A percentile compares a stretch with the other conserved stretches of the same genome.
Evolutionary conservation across 768 basidiomycete species (phyloP).

Genomic region (Lyophyllum semitale): DNA sequence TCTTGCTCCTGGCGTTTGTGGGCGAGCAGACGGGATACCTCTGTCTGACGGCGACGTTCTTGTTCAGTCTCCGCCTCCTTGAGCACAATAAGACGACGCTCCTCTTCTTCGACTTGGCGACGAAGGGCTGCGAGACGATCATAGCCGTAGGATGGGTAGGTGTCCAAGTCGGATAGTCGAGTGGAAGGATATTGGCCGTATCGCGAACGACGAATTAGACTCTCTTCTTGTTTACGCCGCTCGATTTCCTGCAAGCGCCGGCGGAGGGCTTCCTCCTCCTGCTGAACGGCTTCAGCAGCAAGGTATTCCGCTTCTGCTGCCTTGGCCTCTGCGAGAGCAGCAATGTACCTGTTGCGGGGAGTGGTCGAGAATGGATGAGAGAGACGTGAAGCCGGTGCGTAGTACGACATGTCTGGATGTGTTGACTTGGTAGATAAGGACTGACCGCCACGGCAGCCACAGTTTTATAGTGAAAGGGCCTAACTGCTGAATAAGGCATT

Average conservation of each 20-base stretch:
- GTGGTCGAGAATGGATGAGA: constrained; percentile 1
- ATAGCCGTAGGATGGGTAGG: constrained; percentile 1
- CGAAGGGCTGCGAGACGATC: constrained; percentile 11
- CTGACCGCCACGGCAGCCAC: neutral
- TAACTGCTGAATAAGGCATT: constrained; percentile 12
- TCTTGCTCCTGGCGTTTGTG: constrained; percentile 2
- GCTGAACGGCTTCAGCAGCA: constrained; percentile 30
- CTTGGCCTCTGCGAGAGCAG: constrained; percentile 36
- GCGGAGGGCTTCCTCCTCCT: constrained; percentile 32
- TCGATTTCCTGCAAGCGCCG: constrained; percentile 23
- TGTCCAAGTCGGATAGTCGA: neutral
- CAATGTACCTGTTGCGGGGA: constrained; percentile 37
- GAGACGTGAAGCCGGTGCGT: constrained; percentile 9
- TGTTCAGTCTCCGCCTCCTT: constrained; percentile 1
- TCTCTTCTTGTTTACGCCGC: constrained; percentile 15
- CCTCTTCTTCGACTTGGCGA: constrained; percentile 13
- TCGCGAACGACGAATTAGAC: neutral
- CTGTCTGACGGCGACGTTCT: constrained; percentile 7
- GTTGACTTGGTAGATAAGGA: neutral
- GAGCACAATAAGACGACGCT: constrained; percentile 3
- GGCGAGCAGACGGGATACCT: neutral
- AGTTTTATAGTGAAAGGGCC: constrained; percentile 21
- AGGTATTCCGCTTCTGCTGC: constrained; percentile 40
- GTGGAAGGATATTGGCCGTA: neutral
- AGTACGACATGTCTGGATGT: constrained; percentile 18